These are phyloP conservation scores for Cladosporium sp. DNA, from an alignment of 2,329 filamentous ascomycete genomes.

Conservation along the genomic window DNA sequence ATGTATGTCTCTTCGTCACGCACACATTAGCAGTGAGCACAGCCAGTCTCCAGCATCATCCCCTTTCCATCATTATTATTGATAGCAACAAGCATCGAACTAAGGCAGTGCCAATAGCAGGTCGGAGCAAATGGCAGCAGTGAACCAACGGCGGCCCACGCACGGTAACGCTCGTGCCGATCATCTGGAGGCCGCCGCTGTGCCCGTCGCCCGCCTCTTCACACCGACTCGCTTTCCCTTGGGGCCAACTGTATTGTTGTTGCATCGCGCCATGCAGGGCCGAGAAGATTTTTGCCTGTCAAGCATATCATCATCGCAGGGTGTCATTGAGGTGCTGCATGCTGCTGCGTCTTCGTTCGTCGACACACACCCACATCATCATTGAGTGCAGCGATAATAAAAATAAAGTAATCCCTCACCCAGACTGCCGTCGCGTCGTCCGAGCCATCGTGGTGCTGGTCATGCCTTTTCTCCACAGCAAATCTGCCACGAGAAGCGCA, in stretches of 20 bases:
- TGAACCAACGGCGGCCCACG: conserved; percentile 10
- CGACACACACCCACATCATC: not conserved
- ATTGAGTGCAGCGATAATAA: not conserved
- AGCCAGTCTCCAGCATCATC: not conserved
- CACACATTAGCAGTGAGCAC: not conserved
- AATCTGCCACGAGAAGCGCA: conserved; percentile 14
- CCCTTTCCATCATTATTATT: not conserved
- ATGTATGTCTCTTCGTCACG: not conserved
- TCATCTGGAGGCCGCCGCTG: not conserved
- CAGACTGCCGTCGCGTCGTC: not conserved
- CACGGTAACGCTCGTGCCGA: conserved; percentile 13
- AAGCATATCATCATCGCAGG: not conserved
- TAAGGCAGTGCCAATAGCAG: not conserved
- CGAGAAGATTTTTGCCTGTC: conserved; percentile 1
- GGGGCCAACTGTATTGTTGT: conserved; percentile 6
- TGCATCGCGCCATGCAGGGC: conserved; percentile 14
- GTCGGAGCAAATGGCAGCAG: conserved; percentile 4
- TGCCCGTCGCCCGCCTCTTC: conserved; percentile 11
- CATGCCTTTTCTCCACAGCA: conserved; percentile 8
- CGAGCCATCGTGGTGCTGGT: not conserved
- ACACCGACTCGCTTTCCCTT: conserved; percentile 14
- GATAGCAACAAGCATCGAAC: not conserved
- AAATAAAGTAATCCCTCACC: not conserved
- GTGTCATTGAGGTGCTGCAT: not conserved
- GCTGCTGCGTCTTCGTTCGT: not conserved